phyloP scores from a whole-genome alignment of 139 green algal genomes.

The Chlorella sp. region DNA sequence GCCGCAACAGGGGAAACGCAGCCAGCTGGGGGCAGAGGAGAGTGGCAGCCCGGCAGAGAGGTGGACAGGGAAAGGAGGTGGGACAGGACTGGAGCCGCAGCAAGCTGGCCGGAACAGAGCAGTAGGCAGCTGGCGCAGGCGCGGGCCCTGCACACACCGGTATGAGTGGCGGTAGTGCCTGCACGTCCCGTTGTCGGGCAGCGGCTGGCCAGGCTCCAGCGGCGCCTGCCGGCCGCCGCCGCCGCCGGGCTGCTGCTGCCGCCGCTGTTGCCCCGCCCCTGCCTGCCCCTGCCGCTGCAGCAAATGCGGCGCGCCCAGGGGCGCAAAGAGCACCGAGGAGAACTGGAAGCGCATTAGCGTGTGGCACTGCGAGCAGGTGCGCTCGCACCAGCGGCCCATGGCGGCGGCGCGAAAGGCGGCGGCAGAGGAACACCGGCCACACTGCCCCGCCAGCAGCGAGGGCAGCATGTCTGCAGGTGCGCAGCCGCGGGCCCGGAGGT shows the following conservation, averaged over 20 bases:
- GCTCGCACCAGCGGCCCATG: slow-evolving; percentile 33
- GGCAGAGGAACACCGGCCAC: slow-evolving; percentile 28
- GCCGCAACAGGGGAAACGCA: slow-evolving; percentile 81
- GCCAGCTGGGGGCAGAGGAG: no score
- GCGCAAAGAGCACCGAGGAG: slow-evolving; percentile 5
- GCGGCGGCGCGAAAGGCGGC: slow-evolving; percentile 33
- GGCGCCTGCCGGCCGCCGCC: neutral
- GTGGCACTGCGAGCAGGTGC: slow-evolving; percentile 26
- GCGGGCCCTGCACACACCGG: no score
- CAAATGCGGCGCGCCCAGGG: neutral
- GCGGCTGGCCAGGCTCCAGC: slow-evolving; percentile 46
- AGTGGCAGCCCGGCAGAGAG: neutral
- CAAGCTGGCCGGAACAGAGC: no score
- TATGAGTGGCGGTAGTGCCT: slow-evolving; percentile 75
- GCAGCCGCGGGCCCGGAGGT: slow-evolving; percentile 32
- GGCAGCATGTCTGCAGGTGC: slow-evolving; percentile 44
- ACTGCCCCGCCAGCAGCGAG: slow-evolving; percentile 47
- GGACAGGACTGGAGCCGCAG: no score
- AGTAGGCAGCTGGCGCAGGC: no score
- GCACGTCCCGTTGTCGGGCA: slow-evolving; percentile 69
- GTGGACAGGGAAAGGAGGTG: neutral
- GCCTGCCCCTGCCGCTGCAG: neutral
- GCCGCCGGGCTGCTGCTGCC: no score
- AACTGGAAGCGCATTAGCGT: slow-evolving; percentile 26
- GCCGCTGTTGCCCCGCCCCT: neutral